A percentile compares a stretch with the other conserved stretches of the same genome.
Conservation (phyloP, 1,139 yeast species). For the Diutina neorugosa region DNA sequence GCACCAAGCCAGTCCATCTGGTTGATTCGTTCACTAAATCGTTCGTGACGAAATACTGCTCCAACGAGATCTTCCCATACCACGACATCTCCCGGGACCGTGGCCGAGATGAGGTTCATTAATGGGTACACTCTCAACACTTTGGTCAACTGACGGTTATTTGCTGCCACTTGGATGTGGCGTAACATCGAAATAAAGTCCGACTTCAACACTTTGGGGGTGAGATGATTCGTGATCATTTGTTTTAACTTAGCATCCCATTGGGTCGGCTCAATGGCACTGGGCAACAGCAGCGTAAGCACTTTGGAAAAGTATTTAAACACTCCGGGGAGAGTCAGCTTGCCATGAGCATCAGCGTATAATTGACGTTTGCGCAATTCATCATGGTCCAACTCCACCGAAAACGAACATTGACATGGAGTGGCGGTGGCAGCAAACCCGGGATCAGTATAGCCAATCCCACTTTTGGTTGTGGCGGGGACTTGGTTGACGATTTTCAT, state of each 20-base stretch:
- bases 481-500: conserved; percentile 6
- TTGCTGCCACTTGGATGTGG: neutral
- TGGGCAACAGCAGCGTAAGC: neutral
- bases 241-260: neutral
- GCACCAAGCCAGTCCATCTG: conserved; percentile 18
- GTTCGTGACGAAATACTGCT: conserved; percentile 20
- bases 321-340: conserved; percentile 9
- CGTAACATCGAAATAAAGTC: neutral
- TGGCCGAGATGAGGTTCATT: conserved; percentile 13
- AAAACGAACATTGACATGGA: conserved; percentile 6
- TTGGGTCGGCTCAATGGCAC: neutral
- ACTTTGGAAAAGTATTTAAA: conserved; percentile 8
- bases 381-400: conserved; percentile 9
- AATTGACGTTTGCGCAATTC: conserved; percentile 14
- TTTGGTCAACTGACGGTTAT: neutral
- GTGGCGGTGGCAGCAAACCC: conserved; percentile 7
- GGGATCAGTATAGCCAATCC: conserved; percentile 16
- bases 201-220: neutral
- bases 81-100: conserved; percentile 11
- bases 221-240: neutral
- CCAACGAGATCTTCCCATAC: conserved; percentile 20
- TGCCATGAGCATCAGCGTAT: conserved; percentile 11
- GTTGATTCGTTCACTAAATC: conserved; percentile 20
- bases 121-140: conserved; percentile 10
- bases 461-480: conserved; percentile 10